phyloP scores from a whole-genome alignment of 2,329 filamentous ascomycete species.

The Diplodia corticola region DNA sequence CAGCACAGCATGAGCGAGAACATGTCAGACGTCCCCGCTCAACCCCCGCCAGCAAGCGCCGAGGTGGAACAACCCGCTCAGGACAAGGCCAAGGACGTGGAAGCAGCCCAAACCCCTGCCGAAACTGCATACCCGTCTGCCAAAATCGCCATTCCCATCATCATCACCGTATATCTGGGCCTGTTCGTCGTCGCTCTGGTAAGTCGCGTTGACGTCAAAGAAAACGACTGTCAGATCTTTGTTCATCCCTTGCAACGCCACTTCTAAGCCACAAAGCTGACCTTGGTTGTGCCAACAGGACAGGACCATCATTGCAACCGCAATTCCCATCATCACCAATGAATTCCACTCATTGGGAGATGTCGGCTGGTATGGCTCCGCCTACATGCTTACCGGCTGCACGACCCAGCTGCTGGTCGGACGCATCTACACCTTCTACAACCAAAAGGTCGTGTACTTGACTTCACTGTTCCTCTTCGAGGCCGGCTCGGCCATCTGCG shows the following conservation, averaged over 20 bases:
- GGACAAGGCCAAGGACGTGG: not conserved
- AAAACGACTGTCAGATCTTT: too few species aligned
- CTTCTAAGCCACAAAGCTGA: not conserved
- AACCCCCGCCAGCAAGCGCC: not conserved
- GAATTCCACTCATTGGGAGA: conserved; percentile 20
- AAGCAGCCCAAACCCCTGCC: not conserved
- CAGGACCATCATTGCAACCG: conserved; percentile 17
- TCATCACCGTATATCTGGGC: not conserved
- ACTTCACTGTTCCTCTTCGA: conserved; percentile 51
- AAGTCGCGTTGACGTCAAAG: not conserved
- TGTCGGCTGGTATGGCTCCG: conserved; percentile 29
- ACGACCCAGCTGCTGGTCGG: conserved; percentile 42
- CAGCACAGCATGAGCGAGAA: not conserved
- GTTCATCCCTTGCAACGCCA: not conserved
- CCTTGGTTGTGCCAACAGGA: not conserved
- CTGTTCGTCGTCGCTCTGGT: conserved; percentile 20
- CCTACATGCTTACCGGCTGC: conserved; percentile 46
- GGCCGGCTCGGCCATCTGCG: conserved; percentile 53
- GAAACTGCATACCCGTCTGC: not conserved
- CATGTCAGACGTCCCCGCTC: not conserved
- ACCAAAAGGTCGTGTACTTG: conserved; percentile 50
- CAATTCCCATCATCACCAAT: conserved; percentile 22
- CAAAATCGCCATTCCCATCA: conserved; percentile 6
- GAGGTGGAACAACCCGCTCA: not conserved
- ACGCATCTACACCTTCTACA: conserved; percentile 49